phyloP scores from a whole-genome alignment of 805 yeast species.

The Ogataea philodendri region DNA sequence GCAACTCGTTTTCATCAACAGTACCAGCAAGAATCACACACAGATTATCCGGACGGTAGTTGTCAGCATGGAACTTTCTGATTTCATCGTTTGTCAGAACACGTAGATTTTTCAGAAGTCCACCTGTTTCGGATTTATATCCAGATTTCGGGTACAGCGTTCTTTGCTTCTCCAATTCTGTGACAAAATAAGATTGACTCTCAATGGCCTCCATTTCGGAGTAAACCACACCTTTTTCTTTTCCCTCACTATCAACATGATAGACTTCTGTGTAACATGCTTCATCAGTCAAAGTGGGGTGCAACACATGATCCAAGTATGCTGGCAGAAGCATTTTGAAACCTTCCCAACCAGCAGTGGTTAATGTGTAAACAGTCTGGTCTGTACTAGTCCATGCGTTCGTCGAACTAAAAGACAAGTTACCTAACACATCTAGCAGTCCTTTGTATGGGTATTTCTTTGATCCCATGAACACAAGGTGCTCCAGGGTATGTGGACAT shows the following conservation, averaged over 20 bases:
- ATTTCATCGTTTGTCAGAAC: slow-evolving; percentile 70
- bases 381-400: slow-evolving; percentile 98
- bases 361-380: slow-evolving; percentile 88
- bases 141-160: slow-evolving; percentile 64
- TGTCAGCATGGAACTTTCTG: slow-evolving; percentile 63
- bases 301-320: slow-evolving; percentile 80
- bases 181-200: slow-evolving; percentile 66
- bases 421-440: slow-evolving; percentile 80
- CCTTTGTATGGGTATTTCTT: slow-evolving; percentile 89
- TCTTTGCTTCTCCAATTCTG: slow-evolving; percentile 59
- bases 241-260: slow-evolving; percentile 86
- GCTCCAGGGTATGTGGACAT: slow-evolving; percentile 94
- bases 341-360: slow-evolving; percentile 96
- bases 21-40: slow-evolving; percentile 84
- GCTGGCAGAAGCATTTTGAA: slow-evolving; percentile 81
- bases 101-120: slow-evolving; percentile 74
- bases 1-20: slow-evolving; percentile 70
- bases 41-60: slow-evolving; percentile 81
- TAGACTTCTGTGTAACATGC: slow-evolving; percentile 94
- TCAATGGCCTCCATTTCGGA: slow-evolving; percentile 97
- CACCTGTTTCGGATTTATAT: slow-evolving; percentile 93
- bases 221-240: slow-evolving; percentile 95
- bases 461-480: slow-evolving; percentile 92
- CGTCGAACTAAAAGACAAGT: slow-evolving; percentile 77
- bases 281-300: slow-evolving; percentile 84